Conservation (phyloP, 441 rosid genomes). For the Adansonia rubrostipa region DNA sequence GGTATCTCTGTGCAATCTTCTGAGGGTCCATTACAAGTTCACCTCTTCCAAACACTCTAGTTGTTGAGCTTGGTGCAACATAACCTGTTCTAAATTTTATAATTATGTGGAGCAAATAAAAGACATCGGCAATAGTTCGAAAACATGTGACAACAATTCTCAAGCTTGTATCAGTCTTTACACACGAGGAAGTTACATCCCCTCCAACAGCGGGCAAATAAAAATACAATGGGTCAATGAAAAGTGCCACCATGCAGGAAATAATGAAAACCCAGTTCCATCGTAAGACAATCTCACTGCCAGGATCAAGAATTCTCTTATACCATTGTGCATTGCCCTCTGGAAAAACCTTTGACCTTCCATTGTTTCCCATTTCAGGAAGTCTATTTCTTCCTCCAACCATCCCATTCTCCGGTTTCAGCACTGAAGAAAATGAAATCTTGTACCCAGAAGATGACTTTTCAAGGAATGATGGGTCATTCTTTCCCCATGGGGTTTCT, state of each 20-base stretch:
- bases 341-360: slow-evolving; percentile 48
- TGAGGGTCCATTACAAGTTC: slow-evolving; percentile 92
- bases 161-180: slow-evolving; percentile 59
- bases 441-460: slow-evolving; percentile 50
- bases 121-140: slow-evolving; percentile 82
- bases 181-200: slow-evolving; percentile 45
- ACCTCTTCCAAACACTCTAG: slow-evolving; percentile 92
- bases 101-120: slow-evolving; percentile 79
- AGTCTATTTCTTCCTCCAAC: slow-evolving; percentile 50
- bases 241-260: slow-evolving; percentile 82
- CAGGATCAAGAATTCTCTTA: slow-evolving; percentile 82
- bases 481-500: slow-evolving; percentile 52
- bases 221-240: slow-evolving; percentile 85
- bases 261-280: slow-evolving; percentile 89
- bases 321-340: slow-evolving; percentile 57
- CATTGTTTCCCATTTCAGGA: slow-evolving; percentile 46
- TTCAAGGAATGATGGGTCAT: slow-evolving; percentile 50
- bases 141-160: slow-evolving; percentile 69
- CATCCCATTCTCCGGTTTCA: slow-evolving; percentile 55
- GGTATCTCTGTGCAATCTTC: slow-evolving; percentile 72
- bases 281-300: slow-evolving; percentile 71
- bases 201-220: slow-evolving; percentile 71
- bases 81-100: slow-evolving; percentile 92
- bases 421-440: slow-evolving; percentile 53
- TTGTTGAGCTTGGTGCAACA: slow-evolving; percentile 70